phyloP scores from a whole-genome alignment of 139 green algal species.

The Parachlorella kessleri region DNA sequence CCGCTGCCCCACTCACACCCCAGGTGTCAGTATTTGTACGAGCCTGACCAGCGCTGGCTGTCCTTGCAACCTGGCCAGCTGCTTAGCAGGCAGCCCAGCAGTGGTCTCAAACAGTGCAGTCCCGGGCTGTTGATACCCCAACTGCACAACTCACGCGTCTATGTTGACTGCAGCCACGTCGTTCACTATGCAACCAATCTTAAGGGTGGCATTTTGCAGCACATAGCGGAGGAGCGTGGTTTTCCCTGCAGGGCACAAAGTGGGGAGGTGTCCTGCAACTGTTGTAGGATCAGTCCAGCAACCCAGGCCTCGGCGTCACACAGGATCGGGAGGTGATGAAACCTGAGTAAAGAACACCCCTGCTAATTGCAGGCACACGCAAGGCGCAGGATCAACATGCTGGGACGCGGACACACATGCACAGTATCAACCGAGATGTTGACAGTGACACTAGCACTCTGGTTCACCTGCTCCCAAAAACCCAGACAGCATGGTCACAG shows the following conservation, averaged over 20 bases:
- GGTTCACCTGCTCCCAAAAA: constrained; percentile 79
- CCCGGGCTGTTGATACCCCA: no score
- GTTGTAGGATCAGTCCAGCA: neutral
- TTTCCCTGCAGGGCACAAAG: constrained; percentile 68
- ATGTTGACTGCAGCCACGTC: constrained; percentile 94
- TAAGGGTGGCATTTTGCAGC: constrained; percentile 78
- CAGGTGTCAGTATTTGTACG: no score
- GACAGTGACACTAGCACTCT: neutral
- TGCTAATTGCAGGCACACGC: neutral
- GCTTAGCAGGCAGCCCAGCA: neutral
- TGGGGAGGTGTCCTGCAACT: no score
- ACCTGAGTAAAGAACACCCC: neutral
- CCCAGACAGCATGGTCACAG: constrained; percentile 81
- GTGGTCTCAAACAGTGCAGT: neutral
- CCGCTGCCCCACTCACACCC: no score
- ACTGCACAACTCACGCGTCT: no score
- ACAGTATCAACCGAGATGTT: neutral
- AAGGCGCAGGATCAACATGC: neutral
- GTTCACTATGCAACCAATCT: constrained; percentile 96
- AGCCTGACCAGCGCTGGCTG: no score
- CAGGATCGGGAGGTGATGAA: neutral
- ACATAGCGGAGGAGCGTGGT: constrained; percentile 89
- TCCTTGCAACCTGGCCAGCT: no score
- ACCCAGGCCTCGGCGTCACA: neutral
- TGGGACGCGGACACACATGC: neutral